phyloP scores from a whole-genome alignment of 2,329 filamentous ascomycete genomes.

The Phyllosticta citrichinensis region DNA sequence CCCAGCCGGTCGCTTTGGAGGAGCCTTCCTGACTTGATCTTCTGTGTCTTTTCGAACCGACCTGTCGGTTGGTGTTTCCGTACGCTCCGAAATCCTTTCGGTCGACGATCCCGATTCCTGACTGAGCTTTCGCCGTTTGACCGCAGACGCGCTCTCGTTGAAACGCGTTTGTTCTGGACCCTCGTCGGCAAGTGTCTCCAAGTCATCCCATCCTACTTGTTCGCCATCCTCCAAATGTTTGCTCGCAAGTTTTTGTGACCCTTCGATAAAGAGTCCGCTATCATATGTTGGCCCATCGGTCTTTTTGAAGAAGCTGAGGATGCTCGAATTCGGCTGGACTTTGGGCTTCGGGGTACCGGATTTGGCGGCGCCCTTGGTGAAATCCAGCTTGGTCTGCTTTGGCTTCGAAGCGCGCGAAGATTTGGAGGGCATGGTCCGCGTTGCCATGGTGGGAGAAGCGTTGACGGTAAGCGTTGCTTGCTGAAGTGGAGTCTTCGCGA shows the following conservation, averaged over 20 bases:
- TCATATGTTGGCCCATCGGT: slow-evolving; percentile 29
- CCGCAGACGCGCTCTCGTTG: slow-evolving; percentile 33
- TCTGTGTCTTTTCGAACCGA: background rate
- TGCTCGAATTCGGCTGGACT: slow-evolving; percentile 39
- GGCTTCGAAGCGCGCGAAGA: slow-evolving; percentile 13
- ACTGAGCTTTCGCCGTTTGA: slow-evolving; percentile 32
- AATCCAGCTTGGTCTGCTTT: slow-evolving; percentile 27
- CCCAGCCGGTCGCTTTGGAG: slow-evolving; percentile 33
- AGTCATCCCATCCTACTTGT: slow-evolving; percentile 23
- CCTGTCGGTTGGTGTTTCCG: slow-evolving; percentile 3
- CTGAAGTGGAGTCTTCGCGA: slow-evolving; percentile 13
- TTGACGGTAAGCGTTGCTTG: slow-evolving; percentile 6
- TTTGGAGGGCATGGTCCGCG: slow-evolving; percentile 16
- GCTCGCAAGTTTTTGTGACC: slow-evolving; percentile 13
- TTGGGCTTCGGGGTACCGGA: slow-evolving; percentile 24
- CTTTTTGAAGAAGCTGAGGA: slow-evolving; percentile 47
- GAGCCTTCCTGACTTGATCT: background rate
- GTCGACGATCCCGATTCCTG: slow-evolving; percentile 33
- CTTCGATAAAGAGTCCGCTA: slow-evolving; percentile 26
- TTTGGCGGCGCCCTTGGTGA: slow-evolving; percentile 23
- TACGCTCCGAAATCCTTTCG: slow-evolving; percentile 6
- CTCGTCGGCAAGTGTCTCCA: slow-evolving; percentile 14
- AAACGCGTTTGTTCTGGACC: slow-evolving; percentile 23
- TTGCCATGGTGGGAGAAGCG: slow-evolving; percentile 16
- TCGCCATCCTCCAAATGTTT: slow-evolving; percentile 17